These are phyloP conservation scores for Hibiscus syriacus DNA, from an alignment of 345 rosid species.

Conservation along the genomic window DNA sequence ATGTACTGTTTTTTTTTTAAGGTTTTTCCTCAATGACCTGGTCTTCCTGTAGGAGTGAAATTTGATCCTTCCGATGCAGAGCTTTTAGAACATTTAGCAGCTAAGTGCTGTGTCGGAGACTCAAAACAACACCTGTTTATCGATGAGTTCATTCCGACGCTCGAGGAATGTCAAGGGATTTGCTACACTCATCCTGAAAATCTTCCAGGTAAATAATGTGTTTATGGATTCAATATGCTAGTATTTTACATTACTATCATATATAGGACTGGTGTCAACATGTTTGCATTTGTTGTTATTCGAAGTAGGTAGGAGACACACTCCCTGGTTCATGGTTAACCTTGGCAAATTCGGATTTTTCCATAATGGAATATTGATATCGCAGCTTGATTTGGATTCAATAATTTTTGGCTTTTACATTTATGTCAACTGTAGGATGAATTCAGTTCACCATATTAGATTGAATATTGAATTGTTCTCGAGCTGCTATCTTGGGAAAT, in stretches of 20 bases:
- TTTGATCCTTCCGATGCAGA: slow-evolving; percentile 90
- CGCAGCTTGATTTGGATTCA: too few species aligned
- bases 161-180: slow-evolving; percentile 63
- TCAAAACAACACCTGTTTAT: slow-evolving; percentile 44
- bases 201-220: slow-evolving; percentile 67
- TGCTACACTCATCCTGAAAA: slow-evolving; percentile 86
- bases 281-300: neutral
- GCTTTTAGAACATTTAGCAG: slow-evolving; percentile 62
- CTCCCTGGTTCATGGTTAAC: too few species aligned
- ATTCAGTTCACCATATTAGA: too few species aligned
- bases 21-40: slow-evolving; percentile 74
- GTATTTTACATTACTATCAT: neutral
- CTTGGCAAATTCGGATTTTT: too few species aligned
- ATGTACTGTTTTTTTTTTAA: slow-evolving; percentile 30
- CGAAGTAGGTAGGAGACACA: too few species aligned
- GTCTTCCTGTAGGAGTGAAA: slow-evolving; percentile 89
- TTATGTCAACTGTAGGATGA: neutral
- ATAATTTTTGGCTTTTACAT: too few species aligned
- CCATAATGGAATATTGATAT: neutral
- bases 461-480: too few species aligned
- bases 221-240: too few species aligned
- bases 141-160: slow-evolving; percentile 66
- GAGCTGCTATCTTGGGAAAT: neutral
- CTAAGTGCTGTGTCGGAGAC: slow-evolving; percentile 60
- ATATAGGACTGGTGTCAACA: neutral